Percentiles rank a stretch among this genome's conserved stretches.
Conservation (phyloP, 257 asterid species). For the Solanum chaucha region DNA sequence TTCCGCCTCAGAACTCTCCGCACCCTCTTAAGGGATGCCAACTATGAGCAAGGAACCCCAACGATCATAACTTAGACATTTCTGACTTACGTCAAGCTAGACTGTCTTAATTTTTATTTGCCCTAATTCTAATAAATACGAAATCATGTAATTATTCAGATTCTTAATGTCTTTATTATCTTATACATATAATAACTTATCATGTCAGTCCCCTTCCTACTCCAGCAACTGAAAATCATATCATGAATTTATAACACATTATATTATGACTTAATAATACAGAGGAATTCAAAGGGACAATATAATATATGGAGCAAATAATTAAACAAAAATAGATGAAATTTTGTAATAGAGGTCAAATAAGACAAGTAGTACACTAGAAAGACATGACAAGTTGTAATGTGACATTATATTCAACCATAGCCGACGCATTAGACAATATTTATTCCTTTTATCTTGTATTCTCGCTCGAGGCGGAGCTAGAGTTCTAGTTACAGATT, state of each 20-base stretch:
- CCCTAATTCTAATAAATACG: too few relatives aligned
- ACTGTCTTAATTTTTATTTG: too few relatives aligned
- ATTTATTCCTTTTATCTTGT: not conserved
- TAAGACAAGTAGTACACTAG: not conserved
- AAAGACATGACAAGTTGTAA: not conserved
- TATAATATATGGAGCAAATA: not conserved
- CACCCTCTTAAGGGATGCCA: too few relatives aligned
- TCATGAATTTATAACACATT: not conserved
- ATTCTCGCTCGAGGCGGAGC: too few relatives aligned
- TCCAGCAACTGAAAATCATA: not conserved
- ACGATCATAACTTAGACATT: too few relatives aligned
- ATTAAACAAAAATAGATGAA: not conserved
- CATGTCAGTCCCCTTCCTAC: not conserved
- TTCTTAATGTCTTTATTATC: not conserved
- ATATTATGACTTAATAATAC: not conserved
- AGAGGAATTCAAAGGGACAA: not conserved
- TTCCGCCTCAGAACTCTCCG: too few relatives aligned
- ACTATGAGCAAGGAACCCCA: too few relatives aligned
- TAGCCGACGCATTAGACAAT: not conserved
- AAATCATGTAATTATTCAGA: not conserved
- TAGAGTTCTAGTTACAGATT: too few relatives aligned
- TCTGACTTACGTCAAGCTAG: too few relatives aligned
- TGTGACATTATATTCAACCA: not conserved
- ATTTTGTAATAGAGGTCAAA: not conserved
- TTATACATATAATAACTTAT: not conserved